Base-by-base conservation (phyloP, 2,329 filamentous ascomycete genomes). In the Aspergillus quadrilineatus region DNA sequence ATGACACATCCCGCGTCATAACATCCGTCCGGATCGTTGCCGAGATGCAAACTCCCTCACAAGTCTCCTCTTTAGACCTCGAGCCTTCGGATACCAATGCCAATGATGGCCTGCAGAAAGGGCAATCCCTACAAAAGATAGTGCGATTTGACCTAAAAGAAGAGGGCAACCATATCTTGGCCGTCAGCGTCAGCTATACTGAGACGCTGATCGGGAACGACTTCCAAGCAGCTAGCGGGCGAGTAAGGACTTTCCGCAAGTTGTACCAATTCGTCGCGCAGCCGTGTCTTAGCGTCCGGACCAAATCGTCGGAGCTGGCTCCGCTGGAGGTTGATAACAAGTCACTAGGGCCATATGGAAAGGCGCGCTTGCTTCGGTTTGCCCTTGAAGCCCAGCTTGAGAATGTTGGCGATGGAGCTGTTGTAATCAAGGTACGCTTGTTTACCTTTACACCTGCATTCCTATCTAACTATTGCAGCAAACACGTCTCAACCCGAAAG, bases 241-340 rank as follows among this genome's bases (percentile, higher is more conserved):
- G 90, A 49, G 88, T 89, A 37, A 81, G 94, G 58, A 96, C 91
- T 8, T 97, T 97, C 70, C 82, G 93, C 63, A 97, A 97, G 77
- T 78, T 99, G 58, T 99, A 97, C 73, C 94, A 97, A 73, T 99
- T 99, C 70, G 87, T 95, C 54, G 94, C 92, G 69, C 93, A 96
- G 77, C 86, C 90, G 39, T 89, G 92, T 58, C 79, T 99, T 63
- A 90, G 92, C 61, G 93, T 99, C 57, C 82, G 93, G 61, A 97
- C 93, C 0, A 99, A 97, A 73, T 85, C 91, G 3, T 89, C 89
- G 3, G 81, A 86, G 50, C 69, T 90, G 55, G 69, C 80, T 42
- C 72, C 77, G 2, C 65, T 75, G 9, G 75, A 71, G 50, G 75
- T 77, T 17, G 73, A 77, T n/a, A 76, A 78, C 54, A 76, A 77